Conservation (phyloP, 176 grass and related monocot genomes). For the Rhynchospora pubera region DNA sequence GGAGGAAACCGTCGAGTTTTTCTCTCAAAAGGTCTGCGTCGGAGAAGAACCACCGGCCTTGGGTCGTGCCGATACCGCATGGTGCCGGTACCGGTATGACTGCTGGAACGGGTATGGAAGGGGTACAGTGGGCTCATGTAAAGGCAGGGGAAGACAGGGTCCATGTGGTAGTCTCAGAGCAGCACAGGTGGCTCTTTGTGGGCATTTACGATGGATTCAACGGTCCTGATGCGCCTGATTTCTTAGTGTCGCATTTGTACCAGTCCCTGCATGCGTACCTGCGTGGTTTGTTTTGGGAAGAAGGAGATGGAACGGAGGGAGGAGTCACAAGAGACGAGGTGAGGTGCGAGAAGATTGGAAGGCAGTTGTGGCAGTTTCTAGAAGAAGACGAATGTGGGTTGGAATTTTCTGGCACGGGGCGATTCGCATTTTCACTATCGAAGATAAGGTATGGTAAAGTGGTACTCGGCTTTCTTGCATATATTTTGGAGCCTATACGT, state of each 20-base stretch:
- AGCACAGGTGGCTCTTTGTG: constrained; percentile 88
- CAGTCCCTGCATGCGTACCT: constrained; percentile 55
- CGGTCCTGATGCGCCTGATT: constrained; percentile 81
- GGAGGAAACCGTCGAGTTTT: constrained; percentile 4
- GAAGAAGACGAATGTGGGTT: constrained; percentile 56
- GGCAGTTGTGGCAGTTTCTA: constrained; percentile 69
- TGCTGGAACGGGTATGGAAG: neutral
- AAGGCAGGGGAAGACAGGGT: constrained; percentile 83
- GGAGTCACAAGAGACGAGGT: constrained; percentile 15
- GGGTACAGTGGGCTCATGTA: constrained; percentile 87
- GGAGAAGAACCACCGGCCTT: constrained; percentile 50
- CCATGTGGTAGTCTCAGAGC: constrained; percentile 81
- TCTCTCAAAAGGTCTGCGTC: constrained; percentile 40
- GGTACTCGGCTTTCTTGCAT: constrained; percentile 29
- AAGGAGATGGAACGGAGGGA: neutral
- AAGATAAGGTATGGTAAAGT: constrained; percentile 39
- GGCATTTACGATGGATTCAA: constrained; percentile 98
- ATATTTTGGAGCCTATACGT: constrained; percentile 19
- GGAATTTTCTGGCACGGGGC: constrained; percentile 61
- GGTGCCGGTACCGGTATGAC: neutral
- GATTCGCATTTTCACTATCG: constrained; percentile 65
- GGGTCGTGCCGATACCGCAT: constrained; percentile 47
- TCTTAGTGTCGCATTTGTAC: constrained; percentile 76
- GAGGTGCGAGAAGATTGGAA: constrained; percentile 3
- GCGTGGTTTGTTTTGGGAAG: constrained; percentile 65